A percentile compares a stretch with the other conserved stretches of the same genome.
Evolutionary conservation across 192 early-diverging fungal genomes (phyloP).

Genomic region (Backusella mclennaniae): DNA sequence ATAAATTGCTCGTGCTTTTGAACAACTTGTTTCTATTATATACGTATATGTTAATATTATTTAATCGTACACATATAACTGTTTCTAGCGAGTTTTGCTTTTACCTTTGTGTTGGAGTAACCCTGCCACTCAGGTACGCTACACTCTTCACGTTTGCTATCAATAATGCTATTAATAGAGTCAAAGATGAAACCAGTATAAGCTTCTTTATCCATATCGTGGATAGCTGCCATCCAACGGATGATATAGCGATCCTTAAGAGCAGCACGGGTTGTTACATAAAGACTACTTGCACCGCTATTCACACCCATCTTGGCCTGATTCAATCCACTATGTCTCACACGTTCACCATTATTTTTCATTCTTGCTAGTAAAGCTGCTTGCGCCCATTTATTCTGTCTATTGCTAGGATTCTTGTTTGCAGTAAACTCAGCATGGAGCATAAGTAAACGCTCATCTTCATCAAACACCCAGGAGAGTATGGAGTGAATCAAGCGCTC

Average conservation of each 20-base stretch:
- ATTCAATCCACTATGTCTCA: slow-evolving; percentile 9
- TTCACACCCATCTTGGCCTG: slow-evolving; percentile 17
- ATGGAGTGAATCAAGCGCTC: slow-evolving; percentile 47
- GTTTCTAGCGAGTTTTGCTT: too few species aligned
- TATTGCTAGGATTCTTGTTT: slow-evolving; percentile 30
- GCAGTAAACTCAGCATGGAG: slow-evolving; percentile 48
- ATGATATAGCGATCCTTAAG: slow-evolving; percentile 49
- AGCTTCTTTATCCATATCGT: slow-evolving; percentile 38
- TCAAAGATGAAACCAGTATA: slow-evolving; percentile 43
- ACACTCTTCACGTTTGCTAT: slow-evolving; percentile 37
- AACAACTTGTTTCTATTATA: slow-evolving; percentile 34
- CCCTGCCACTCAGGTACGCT: slow-evolving; percentile 11
- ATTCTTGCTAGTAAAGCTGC: slow-evolving; percentile 12
- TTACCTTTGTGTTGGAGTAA: slow-evolving; percentile 4
- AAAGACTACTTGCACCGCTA: slow-evolving; percentile 39
- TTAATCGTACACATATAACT: background rate
- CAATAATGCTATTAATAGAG: slow-evolving; percentile 38
- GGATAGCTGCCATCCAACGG: slow-evolving; percentile 45
- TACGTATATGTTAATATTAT: background rate
- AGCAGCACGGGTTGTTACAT: slow-evolving; percentile 44
- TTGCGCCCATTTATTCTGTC: slow-evolving; percentile 19
- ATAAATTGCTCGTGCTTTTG: slow-evolving; percentile 41
- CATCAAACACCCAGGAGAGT: slow-evolving; percentile 48
- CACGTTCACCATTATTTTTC: slow-evolving; percentile 4
- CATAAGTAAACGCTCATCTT: slow-evolving; percentile 49